Conservation (phyloP, 78 protist genomes). For the Salpingoeca rosetta region DNA sequence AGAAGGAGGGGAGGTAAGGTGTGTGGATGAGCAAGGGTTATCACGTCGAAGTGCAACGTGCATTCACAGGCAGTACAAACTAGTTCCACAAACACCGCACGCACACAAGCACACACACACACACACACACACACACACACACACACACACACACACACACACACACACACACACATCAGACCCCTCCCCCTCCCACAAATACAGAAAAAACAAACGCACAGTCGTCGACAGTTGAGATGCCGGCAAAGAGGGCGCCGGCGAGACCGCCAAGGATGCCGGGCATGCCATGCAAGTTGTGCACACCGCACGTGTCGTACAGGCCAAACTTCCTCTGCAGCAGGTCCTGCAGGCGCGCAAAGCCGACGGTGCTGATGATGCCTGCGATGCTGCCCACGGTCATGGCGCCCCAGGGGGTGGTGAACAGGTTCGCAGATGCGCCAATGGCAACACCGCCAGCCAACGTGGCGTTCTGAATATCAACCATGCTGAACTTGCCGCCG, state of each 20-base stretch:
- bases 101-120: too few species aligned
- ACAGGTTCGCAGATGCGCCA: slow-evolving; percentile 66
- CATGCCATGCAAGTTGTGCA: slow-evolving; percentile 83
- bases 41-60: too few species aligned
- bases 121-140: too few species aligned
- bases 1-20: too few species aligned
- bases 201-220: background rate
- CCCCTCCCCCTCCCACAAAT: too few species aligned
- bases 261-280: slow-evolving; percentile 75
- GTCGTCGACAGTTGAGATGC: background rate
- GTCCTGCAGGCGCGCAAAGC: slow-evolving; percentile 43
- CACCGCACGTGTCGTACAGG: slow-evolving; percentile 65
- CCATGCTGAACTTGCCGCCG: slow-evolving; percentile 43
- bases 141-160: too few species aligned
- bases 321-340: slow-evolving; percentile 29
- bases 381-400: slow-evolving; percentile 56
- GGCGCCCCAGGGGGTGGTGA: slow-evolving; percentile 46
- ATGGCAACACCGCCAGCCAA: slow-evolving; percentile 90
- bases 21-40: too few species aligned
- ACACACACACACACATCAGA: too few species aligned
- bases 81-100: too few species aligned
- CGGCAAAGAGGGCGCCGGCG: slow-evolving; percentile 4
- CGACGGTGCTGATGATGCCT: slow-evolving; percentile 54
- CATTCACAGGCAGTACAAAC: too few species aligned
- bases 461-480: slow-evolving; percentile 79